phyloP scores from a whole-genome alignment of 192 early-diverging fungal species.

The Gigaspora rosea region DNA sequence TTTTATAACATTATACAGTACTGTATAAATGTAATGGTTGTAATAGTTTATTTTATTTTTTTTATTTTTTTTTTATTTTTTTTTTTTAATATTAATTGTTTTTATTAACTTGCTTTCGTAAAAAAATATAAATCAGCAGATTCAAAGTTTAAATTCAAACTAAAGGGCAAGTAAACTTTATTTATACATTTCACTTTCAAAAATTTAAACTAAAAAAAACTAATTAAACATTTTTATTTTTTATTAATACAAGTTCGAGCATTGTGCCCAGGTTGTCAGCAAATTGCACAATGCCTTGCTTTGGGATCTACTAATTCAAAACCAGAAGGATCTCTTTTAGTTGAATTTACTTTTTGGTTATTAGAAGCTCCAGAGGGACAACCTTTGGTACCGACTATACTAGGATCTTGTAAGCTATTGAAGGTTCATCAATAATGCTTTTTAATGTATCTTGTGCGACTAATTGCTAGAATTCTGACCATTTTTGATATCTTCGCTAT shows the following conservation, averaged over 20 bases:
- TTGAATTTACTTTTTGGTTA: not conserved
- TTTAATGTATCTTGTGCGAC: not conserved
- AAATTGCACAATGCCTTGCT: not conserved
- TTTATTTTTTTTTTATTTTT: no score
- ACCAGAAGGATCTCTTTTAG: not conserved
- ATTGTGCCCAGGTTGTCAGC: not conserved
- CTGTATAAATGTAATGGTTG: no score
- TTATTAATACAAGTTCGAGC: constrained; percentile 3
- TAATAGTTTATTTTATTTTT: no score
- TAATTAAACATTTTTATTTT: not conserved
- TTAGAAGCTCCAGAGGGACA: not conserved
- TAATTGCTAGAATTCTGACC: not conserved
- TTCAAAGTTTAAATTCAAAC: no score
- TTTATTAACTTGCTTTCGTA: no score
- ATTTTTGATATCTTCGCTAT: constrained; percentile 9
- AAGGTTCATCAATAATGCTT: not conserved
- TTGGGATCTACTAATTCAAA: not conserved
- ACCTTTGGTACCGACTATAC: not conserved
- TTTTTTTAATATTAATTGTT: no score
- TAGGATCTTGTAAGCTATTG: not conserved
- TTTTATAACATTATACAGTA: no score
- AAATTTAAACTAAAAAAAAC: no score
- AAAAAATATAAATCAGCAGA: no score
- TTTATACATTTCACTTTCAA: no score
- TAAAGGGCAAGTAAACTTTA: no score